Base-by-base conservation (phyloP, 1,284 basidiomycete species). In the Boletus smithii region DNA sequence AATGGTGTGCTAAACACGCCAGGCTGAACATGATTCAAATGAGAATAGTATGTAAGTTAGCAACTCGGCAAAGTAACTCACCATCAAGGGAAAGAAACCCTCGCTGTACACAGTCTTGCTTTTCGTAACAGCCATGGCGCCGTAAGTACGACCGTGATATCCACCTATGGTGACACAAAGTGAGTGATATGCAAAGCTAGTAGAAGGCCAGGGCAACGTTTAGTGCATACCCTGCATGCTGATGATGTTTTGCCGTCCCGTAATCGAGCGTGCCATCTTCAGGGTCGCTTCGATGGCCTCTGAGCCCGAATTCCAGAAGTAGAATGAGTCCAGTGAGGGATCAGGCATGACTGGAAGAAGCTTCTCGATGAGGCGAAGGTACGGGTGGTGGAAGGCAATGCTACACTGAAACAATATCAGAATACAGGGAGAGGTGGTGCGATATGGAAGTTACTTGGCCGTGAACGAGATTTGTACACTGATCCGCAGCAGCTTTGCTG, bases 231-330 rank as follows among this genome's bases (percentile, higher is more conserved):
- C 88, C 69, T 95, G 92, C 85, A 97, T 91, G 49, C 82, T 75
- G 53, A 97, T 92, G 54, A 97, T 81, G 64, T 95, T 94, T 65
- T 91, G 90, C 53, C 81, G 77, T 37, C 82, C 80, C 1, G 93
- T 97, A 29, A 85, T 73, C 14, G 69, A 66, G 32, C 94, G 80
- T 2, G 90, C 88, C 70, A 90, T 81, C 70, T 93, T 93, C 50
- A 94, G 66, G 2, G 87, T 74, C 2, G 83, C 90, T 69, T 97
- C 91, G 32, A 93, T 79, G 0, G 91, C 93, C 65, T 97, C 94
- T 3, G 91, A 87, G 13, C 92, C 93, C 5, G 92, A 95, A 74
- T 94, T 97, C 88, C 89, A 92, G 69, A 95, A 90, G 77, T 91
- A 95, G 77, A 97, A 95, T 16, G 91, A 91, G 69, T 95, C 88